Base-by-base conservation (phyloP, 257 asterid species). In the Mentha longifolia region DNA sequence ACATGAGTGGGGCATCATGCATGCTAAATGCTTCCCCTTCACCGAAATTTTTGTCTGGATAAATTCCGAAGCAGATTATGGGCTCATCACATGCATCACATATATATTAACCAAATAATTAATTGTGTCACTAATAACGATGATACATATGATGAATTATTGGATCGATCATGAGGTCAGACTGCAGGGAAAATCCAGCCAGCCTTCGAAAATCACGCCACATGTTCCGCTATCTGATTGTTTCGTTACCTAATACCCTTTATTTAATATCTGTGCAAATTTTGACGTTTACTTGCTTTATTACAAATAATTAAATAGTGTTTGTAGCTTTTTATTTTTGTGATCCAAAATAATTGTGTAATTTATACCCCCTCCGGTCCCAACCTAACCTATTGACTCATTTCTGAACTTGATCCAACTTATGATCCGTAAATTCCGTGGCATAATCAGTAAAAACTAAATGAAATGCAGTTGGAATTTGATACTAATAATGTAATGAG, bases 131-230 rank as follows among this genome's bases (percentile, higher is more conserved):
- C 43, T 28, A 28, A 28, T 28, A 28, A 2, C 31, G 31, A 28
- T 28, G 31, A 28, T 28, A 22, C 25, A 22, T 22, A n/a, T n/a
- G n/a, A 28, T 28, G 31, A 28, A 28, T 28, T 28, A 28, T 28
- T 28, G 2, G 31, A 28, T 25, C 28, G 2, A 7, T 14, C 31
- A 6, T 37, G 41, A 68, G 50, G 6, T 39, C 6, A 11, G 49
- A 35, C 9, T 59, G 47, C 28, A 25, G 31, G 31, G 31, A 28
- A 28, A 28, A 3, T 28, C 31, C 31, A 28, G 28, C 28, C 63
- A 37, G 51, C 20, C 16, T 62, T 57, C 78, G 9, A 51, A 7
- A 77, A 72, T 54, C 45, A 33, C 49, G 72, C 78, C 78, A 61
- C 75, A 12, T 52, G 17, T 73, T 33, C 72, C 63, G 75, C 75